These are phyloP conservation scores for Calocybe gangraenosa DNA, from an alignment of 768 basidiomycete genomes.

Conservation along the genomic window DNA sequence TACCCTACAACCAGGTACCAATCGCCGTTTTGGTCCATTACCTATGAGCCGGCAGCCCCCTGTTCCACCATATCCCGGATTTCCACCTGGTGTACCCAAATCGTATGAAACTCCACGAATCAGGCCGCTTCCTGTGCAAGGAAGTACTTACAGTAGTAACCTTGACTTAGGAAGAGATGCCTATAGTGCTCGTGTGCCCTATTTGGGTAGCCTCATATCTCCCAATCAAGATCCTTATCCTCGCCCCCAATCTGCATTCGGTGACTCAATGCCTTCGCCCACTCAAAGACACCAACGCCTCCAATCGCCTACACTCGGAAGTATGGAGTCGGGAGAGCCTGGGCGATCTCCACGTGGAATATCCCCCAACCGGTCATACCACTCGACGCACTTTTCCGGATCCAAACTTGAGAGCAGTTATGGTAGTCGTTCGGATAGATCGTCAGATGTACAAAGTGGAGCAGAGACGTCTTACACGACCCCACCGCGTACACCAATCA, in stretches of 20 bases:
- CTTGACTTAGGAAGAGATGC: conserved; percentile 26
- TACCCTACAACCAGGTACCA: conserved; percentile 29
- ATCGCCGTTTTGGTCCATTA: conserved; percentile 27
- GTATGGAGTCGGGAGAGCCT: conserved; percentile 31
- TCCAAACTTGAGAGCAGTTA: conserved; percentile 27
- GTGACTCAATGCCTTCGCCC: conserved; percentile 41
- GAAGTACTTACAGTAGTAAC: conserved; percentile 28
- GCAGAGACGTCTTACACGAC: conserved; percentile 40
- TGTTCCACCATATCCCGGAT: conserved; percentile 18
- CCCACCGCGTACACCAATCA: conserved; percentile 64
- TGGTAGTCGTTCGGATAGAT: conserved; percentile 30
- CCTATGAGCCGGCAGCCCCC: conserved; percentile 27
- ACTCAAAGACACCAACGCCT: conserved; percentile 27
- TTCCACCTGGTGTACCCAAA: conserved; percentile 33
- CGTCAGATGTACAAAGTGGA: conserved; percentile 32
- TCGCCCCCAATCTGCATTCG: conserved; percentile 62
- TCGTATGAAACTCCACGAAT: conserved; percentile 39
- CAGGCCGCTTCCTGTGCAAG: conserved; percentile 40
- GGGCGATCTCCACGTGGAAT: conserved; percentile 36
- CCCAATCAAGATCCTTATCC: conserved; percentile 55
- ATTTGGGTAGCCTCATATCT: conserved; percentile 28
- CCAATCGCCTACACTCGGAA: conserved; percentile 35
- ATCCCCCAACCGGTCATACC: conserved; percentile 32
- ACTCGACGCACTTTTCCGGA: conserved; percentile 24
- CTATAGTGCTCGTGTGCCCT: conserved; percentile 22